Conservation (phyloP, 495 filamentous ascomycete species). For the Neurospora sp. region DNA sequence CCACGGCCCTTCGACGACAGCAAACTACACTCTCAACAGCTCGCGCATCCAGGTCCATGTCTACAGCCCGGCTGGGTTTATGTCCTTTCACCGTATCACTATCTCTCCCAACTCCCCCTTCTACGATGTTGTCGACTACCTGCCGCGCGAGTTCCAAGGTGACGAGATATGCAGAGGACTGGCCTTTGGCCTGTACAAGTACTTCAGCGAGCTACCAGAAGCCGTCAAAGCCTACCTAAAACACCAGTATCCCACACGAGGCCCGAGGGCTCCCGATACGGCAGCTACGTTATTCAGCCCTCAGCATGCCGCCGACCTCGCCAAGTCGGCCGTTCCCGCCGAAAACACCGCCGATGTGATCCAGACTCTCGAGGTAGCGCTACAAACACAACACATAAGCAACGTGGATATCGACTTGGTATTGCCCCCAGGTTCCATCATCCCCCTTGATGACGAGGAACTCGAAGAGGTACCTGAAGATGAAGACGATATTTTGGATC, state of each 20-base stretch:
- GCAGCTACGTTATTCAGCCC: constrained; percentile 71
- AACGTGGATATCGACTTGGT: constrained; percentile 86
- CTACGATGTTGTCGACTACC: constrained; percentile 80
- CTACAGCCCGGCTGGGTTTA: constrained; percentile 77
- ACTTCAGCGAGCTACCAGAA: constrained; percentile 79
- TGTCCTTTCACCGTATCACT: constrained; percentile 79
- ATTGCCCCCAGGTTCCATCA: constrained; percentile 64
- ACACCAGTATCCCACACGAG: constrained; percentile 35
- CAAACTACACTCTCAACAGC: constrained; percentile 74
- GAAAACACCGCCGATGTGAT: constrained; percentile 67
- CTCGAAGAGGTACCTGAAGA: constrained; percentile 44
- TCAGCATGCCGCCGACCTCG: constrained; percentile 84
- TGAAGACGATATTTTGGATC: constrained; percentile 50
- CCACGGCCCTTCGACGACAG: constrained; percentile 73
- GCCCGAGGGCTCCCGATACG: constrained; percentile 43
- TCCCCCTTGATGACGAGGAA: constrained; percentile 41
- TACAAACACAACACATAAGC: constrained; percentile 66
- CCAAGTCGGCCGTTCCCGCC: constrained; percentile 68
- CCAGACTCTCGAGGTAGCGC: constrained; percentile 55
- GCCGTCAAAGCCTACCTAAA: constrained; percentile 55
- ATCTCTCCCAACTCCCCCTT: constrained; percentile 92
- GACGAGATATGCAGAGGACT: constrained; percentile 83
- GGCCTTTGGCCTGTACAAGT: constrained; percentile 85
- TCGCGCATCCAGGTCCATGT: constrained; percentile 89
- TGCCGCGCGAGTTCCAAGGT: constrained; percentile 90